Conservation (phyloP, 2,329 filamentous ascomycete species). For the Coniochaeta prunicola region DNA sequence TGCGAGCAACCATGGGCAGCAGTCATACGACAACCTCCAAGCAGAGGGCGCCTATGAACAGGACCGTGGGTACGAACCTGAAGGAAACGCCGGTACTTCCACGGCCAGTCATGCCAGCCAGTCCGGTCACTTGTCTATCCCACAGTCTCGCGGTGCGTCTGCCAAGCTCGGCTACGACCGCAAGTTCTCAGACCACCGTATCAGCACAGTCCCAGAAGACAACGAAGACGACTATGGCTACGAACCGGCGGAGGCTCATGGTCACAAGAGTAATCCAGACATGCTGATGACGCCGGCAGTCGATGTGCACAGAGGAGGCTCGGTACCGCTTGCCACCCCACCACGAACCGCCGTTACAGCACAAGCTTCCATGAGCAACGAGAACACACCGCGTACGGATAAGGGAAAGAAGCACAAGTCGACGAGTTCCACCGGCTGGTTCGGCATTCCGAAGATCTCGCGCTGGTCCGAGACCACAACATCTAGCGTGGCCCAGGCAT, state of each 20-base stretch:
- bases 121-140: constrained; percentile 67
- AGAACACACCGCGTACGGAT: constrained; percentile 70
- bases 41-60: constrained; percentile 58
- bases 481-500: constrained; percentile 74
- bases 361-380: constrained; percentile 55
- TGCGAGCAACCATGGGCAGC: constrained; percentile 45
- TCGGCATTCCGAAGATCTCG: constrained; percentile 74
- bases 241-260: constrained; percentile 25
- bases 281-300: constrained; percentile 54
- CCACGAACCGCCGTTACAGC: constrained; percentile 38
- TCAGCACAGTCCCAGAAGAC: constrained; percentile 82
- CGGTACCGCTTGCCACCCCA: constrained; percentile 49
- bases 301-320: constrained; percentile 44
- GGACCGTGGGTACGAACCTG: constrained; percentile 72
- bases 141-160: constrained; percentile 38
- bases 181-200: constrained; percentile 66
- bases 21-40: constrained; percentile 63
- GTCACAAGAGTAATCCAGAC: constrained; percentile 53
- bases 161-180: constrained; percentile 39
- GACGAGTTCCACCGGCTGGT: constrained; percentile 66
- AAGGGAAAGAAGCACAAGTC: constrained; percentile 87
- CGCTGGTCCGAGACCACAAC: constrained; percentile 96
- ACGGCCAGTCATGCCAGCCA: constrained; percentile 66
- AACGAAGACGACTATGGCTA: constrained; percentile 67
- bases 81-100: constrained; percentile 70